Evolutionary conservation across 2,329 filamentous ascomycete species (phyloP), one percentile per base, ranked within the genome.

Genomic region (Mycosphaerella arachidis): DNA sequence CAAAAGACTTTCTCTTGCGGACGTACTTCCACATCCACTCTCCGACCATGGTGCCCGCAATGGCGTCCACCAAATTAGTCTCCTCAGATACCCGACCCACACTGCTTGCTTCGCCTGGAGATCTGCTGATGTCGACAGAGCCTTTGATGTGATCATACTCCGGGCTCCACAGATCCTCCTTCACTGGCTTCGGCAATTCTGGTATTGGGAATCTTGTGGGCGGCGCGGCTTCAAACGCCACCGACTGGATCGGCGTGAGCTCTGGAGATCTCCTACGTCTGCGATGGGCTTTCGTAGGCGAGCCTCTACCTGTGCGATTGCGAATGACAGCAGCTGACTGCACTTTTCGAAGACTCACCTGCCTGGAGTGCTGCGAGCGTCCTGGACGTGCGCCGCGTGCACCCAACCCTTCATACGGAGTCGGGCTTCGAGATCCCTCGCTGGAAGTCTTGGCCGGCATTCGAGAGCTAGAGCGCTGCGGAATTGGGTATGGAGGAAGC

Each of bases 1-100:
- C 91, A 72, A 99, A 97, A 0, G 93, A 95, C 77, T 92, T 97
- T 66, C 93, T 86, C 73, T 90, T 84, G 55, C 90, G 84, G 35
- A 93, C 89, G 70, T 95, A 94, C 75, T 95, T 95, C 80, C 88
- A 92, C 90, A 95, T 93, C 89, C 91, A 94, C 71, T 97, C 94
- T 40, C 94, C 94, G 31, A 99, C 91, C 94, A 99, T 99, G 0
- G 93, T 95, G 72, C 96, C 92, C 1, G 94, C 92, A 74, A 99
- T 97, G 3, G 94, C 92, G 77, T 97, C 94, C 6, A 99, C 93
- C 13, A 97, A 91, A 48, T 86, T 89, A 0, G 88, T 67, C 61
- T 74, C 72, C 35, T 70, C 63, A 1, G 65, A 67, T 29, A 60
- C 56, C 9, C 62, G 63, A 27, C 56, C 43, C 7, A 53, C 62